Percentiles rank a stretch among this genome's conserved stretches.
Evolutionary conservation across 1,284 basidiomycete species (phyloP).

Genomic region (Rhodotorula sp.): DNA sequence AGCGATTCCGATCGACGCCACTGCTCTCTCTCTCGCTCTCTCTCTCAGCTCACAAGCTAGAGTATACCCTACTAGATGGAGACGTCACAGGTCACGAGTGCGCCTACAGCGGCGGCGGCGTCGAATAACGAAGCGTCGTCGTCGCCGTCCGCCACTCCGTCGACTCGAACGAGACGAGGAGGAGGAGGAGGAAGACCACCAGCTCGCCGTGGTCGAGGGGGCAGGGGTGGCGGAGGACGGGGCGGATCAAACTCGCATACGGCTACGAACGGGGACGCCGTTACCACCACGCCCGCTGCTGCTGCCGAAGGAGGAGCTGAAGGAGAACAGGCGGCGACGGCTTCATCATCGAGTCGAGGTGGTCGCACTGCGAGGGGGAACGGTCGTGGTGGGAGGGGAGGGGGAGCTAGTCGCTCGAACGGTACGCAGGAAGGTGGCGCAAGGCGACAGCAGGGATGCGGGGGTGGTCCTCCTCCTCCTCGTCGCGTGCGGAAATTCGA

Average conservation of each 20-base stretch:
- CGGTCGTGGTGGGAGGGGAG: background rate
- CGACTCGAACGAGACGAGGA: too few species aligned
- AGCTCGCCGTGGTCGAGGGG: background rate
- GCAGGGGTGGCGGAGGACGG: background rate
- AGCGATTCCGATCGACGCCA: too few species aligned
- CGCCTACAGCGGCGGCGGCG: background rate
- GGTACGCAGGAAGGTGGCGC: background rate
- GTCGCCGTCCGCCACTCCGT: background rate
- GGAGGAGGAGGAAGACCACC: background rate
- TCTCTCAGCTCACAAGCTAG: too few species aligned
- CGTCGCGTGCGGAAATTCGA: constrained; percentile 15
- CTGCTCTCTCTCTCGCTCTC: too few species aligned
- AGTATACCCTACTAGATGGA: too few species aligned
- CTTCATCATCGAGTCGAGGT: background rate
- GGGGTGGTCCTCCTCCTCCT: background rate
- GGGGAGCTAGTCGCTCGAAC: background rate
- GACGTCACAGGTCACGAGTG: background rate
- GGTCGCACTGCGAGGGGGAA: background rate
- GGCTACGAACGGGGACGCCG: too few species aligned
- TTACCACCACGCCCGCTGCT: background rate
- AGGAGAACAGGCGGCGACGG: background rate
- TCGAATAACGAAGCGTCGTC: background rate
- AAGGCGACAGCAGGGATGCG: background rate
- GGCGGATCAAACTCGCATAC: too few species aligned
- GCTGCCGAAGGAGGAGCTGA: background rate